Evolutionary conservation across 2,329 filamentous ascomycete species (phyloP).

Genomic region (Teratosphaeria pseudoeucalypti): DNA sequence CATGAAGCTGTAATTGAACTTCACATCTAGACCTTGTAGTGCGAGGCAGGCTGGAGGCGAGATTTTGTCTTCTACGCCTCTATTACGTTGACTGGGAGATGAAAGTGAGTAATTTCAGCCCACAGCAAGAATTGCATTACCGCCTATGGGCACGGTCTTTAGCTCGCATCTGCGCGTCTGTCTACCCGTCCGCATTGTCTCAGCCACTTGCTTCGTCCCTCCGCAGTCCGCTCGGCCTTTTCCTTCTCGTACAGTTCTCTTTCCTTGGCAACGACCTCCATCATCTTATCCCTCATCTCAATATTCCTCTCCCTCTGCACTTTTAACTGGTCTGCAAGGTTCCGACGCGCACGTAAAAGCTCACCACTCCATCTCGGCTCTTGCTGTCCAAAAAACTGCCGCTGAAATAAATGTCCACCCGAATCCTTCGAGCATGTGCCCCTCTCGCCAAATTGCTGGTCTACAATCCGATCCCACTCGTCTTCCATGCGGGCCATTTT

Average conservation of each 20-base stretch:
- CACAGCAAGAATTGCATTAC: neutral
- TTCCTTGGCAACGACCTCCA: conserved; percentile 39
- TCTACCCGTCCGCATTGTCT: neutral
- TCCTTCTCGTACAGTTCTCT: conserved; percentile 33
- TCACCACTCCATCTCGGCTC: conserved; percentile 26
- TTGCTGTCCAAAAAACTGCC: neutral
- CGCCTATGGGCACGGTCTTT: neutral
- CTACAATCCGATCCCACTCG: conserved; percentile 36
- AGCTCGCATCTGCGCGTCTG: neutral
- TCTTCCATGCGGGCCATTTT: conserved; percentile 36
- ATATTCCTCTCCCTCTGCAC: conserved; percentile 22
- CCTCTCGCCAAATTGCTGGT: conserved; percentile 6
- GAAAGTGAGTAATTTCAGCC: neutral
- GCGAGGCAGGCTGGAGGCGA: no score
- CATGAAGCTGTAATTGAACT: no score
- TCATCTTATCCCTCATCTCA: conserved; percentile 32
- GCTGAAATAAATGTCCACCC: neutral
- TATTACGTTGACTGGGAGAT: neutral
- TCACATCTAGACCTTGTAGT: no score
- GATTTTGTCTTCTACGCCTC: neutral
- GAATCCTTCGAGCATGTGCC: neutral
- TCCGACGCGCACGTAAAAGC: conserved; percentile 27
- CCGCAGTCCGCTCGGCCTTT: conserved; percentile 10
- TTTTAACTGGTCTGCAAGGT: conserved; percentile 13
- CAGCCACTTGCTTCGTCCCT: neutral